Conservation (phyloP, 2,329 filamentous ascomycete genomes). For the Fusarium sp. region DNA sequence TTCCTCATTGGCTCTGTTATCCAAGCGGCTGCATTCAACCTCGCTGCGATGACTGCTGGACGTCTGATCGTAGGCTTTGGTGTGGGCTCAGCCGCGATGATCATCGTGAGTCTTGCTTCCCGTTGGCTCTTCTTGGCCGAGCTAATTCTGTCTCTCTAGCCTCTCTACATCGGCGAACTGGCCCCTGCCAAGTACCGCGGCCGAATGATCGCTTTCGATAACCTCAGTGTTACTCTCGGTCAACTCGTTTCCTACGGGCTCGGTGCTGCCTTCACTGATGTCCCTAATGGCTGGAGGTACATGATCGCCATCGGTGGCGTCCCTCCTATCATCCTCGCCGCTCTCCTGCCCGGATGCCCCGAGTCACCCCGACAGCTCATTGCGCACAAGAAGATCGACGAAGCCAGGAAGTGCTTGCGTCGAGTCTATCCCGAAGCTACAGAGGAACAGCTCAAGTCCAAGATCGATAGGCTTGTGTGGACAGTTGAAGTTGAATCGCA, state of each 20-base stretch:
- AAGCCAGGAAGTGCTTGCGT: conserved; percentile 57
- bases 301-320: conserved; percentile 65
- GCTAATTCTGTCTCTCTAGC: too few species aligned
- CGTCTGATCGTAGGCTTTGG: conserved; percentile 65
- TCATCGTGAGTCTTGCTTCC: conserved; percentile 51
- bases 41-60: conserved; percentile 51
- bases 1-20: conserved; percentile 47
- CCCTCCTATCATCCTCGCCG: conserved; percentile 61
- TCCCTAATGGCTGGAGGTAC: conserved; percentile 63
- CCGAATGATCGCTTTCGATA: conserved; percentile 64
- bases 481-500: conserved; percentile 59
- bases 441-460: conserved; percentile 60
- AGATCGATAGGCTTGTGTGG: conserved; percentile 51
- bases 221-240: conserved; percentile 61
- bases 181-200: conserved; percentile 66
- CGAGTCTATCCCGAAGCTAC: conserved; percentile 61
- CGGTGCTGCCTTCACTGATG: conserved; percentile 58
- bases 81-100: conserved; percentile 65
- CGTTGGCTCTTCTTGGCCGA: too few species aligned
- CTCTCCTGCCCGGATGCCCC: conserved; percentile 62
- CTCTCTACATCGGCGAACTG: conserved; percentile 62
- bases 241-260: conserved; percentile 60
- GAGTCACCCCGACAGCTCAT: conserved; percentile 65
- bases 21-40: conserved; percentile 47
- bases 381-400: conserved; percentile 58